A percentile compares a stretch with the other conserved stretches of the same genome.
Conservation (phyloP, 768 basidiomycete species). For the Crassisporium funariophilum region DNA sequence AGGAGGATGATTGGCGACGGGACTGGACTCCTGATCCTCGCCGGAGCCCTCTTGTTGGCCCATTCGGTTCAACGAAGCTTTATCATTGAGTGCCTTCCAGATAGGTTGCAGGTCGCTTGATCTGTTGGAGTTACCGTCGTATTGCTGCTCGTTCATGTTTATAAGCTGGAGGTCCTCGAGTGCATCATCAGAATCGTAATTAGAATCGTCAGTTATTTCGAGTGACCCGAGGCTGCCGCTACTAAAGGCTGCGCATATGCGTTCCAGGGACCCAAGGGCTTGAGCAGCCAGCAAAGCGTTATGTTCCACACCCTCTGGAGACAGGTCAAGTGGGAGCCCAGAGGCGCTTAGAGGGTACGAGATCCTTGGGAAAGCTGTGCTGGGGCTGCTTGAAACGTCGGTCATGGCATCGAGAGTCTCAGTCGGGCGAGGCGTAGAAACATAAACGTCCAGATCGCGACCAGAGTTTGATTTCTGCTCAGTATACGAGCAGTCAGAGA, state of each 20-base stretch:
- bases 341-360: no score
- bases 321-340: not conserved
- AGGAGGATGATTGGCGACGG: not conserved
- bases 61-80: no score
- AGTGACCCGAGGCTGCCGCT: constrained; percentile 38
- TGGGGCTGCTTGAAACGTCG: no score
- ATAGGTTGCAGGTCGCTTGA: constrained; percentile 1
- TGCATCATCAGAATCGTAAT: constrained; percentile 8
- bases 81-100: not conserved
- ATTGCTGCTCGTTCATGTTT: not conserved
- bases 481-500: not conserved
- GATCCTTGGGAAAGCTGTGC: no score
- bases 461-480: not conserved
- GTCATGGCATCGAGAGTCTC: constrained; percentile 2
- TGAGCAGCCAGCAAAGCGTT: not conserved
- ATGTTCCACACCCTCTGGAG: not conserved
- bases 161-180: not conserved
- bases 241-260: constrained; percentile 22
- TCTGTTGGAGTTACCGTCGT: not conserved
- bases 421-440: not conserved
- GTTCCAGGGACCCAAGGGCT: constrained; percentile 9
- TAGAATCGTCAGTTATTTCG: constrained; percentile 16
- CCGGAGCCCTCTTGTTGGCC: no score
- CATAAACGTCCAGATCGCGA: no score
- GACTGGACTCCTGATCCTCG: not conserved